Percentiles rank a stretch among this genome's conserved stretches.
Evolutionary conservation across 2,329 filamentous ascomycete genomes (phyloP).

Genomic region (Paecilomyces niveus): DNA sequence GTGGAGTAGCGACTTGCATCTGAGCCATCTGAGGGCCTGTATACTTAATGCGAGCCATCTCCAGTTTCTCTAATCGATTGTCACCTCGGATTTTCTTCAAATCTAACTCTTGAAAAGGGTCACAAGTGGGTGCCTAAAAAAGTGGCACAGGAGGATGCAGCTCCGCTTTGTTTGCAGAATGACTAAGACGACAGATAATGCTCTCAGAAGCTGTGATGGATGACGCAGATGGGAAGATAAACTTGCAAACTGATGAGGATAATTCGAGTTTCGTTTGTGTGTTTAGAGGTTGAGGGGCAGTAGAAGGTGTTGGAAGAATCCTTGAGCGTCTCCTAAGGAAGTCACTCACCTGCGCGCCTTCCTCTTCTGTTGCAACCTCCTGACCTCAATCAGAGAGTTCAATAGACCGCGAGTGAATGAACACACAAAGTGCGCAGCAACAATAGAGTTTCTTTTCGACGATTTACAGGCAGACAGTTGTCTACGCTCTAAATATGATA

Average conservation of each 20-base stretch:
- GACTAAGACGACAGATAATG: background rate
- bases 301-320: background rate
- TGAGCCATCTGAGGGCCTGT: constrained; percentile 10
- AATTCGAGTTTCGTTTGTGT: background rate
- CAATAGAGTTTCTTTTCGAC: background rate
- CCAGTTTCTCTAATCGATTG: background rate
- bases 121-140: background rate
- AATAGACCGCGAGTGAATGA: background rate
- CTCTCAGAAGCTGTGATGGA: background rate
- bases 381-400: background rate
- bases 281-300: background rate
- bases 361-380: background rate
- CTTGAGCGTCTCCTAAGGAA: background rate
- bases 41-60: constrained; percentile 19
- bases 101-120: background rate
- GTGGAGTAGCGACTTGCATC: constrained; percentile 9
- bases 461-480: background rate
- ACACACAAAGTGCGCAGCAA: background rate
- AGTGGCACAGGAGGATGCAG: background rate
- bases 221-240: background rate
- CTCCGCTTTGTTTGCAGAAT: background rate
- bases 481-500: background rate
- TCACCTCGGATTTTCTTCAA: background rate
- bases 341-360: background rate
- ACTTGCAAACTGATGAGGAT: background rate